Percentiles rank a stretch among this genome's conserved stretches.
These are phyloP conservation scores for Starmerella stigmatis DNA, from an alignment of 805 yeast genomes.

Conservation along the genomic window DNA sequence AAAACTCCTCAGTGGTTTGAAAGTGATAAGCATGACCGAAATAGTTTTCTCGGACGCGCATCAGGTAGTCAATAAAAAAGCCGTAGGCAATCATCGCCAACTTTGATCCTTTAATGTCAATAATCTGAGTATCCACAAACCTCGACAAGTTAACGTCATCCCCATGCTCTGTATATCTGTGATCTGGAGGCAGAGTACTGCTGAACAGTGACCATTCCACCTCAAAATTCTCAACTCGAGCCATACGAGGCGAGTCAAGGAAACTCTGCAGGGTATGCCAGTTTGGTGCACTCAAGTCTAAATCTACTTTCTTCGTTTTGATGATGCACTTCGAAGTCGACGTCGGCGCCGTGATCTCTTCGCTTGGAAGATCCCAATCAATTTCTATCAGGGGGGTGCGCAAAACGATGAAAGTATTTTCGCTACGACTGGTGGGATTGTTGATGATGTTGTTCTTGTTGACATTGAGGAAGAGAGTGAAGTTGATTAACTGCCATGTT, in stretches of 20 bases:
- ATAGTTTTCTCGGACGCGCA: conserved; percentile 73
- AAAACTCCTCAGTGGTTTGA: conserved; percentile 73
- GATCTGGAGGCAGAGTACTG: conserved; percentile 32
- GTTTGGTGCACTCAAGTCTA: conserved; percentile 68
- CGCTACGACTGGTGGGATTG: conserved; percentile 74
- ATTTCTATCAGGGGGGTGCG: conserved; percentile 49
- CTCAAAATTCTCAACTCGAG: conserved; percentile 51
- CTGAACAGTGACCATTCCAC: conserved; percentile 54
- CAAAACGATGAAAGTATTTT: conserved; percentile 65
- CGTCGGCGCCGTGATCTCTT: conserved; percentile 28
- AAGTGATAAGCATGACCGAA: conserved; percentile 81
- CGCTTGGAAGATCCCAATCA: conserved; percentile 48
- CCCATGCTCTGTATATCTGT: conserved; percentile 34
- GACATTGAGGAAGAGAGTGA: conserved; percentile 60
- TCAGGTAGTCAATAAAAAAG: conserved; percentile 59
- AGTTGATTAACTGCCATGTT: conserved; percentile 48
- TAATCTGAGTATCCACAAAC: conserved; percentile 45
- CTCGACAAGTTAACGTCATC: conserved; percentile 34
- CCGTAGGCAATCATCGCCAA: conserved; percentile 71
- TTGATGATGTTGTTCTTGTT: conserved; percentile 83
- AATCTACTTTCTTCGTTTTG: conserved; percentile 44
- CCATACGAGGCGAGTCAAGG: conserved; percentile 50
- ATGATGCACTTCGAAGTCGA: conserved; percentile 23
- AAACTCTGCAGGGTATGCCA: conserved; percentile 84
- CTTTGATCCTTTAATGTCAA: conserved; percentile 55